Evolutionary conservation across 306 rosid genomes (phyloP).

Genomic region (Glycyrrhiza uralensis): DNA sequence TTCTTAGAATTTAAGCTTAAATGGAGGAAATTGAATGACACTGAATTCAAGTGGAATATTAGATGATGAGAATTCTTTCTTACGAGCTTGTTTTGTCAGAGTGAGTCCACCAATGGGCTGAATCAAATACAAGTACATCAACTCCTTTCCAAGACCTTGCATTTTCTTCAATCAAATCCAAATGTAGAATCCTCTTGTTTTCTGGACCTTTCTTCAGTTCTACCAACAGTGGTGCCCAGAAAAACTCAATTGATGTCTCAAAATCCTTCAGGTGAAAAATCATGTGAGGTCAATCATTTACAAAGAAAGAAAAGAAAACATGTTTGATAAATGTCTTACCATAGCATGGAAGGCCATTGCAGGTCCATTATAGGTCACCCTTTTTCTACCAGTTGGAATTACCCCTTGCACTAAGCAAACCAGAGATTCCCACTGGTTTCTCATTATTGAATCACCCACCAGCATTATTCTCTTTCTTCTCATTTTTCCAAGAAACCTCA

Average conservation of each 20-base stretch:
- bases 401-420: conserved; percentile 93
- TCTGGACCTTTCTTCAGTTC: conserved; percentile 59
- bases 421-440: conserved; percentile 98
- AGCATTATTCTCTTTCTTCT: conserved; percentile 84
- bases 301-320: neutral
- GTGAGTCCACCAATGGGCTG: conserved; percentile 98
- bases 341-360: conserved; percentile 89
- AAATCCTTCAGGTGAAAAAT: conserved; percentile 55
- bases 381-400: conserved; percentile 71
- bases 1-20: neutral
- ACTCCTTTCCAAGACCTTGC: conserved; percentile 86
- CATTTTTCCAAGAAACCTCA: conserved; percentile 79
- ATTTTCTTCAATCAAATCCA: conserved; percentile 83
- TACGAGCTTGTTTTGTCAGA: conserved; percentile 68
- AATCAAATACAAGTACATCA: conserved; percentile 79
- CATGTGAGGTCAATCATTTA: neutral
- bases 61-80: conserved; percentile 21
- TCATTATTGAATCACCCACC: conserved; percentile 97
- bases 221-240: conserved; percentile 83
- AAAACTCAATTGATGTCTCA: conserved; percentile 75
- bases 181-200: conserved; percentile 63
- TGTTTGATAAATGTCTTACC: conserved; percentile 40
- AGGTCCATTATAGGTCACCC: conserved; percentile 75
- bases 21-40: neutral
- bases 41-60: neutral